A percentile compares a stretch with the other conserved stretches of the same genome.
phyloP scores from a whole-genome alignment of 208 protist genomes.

The Porcisia deanei region DNA sequence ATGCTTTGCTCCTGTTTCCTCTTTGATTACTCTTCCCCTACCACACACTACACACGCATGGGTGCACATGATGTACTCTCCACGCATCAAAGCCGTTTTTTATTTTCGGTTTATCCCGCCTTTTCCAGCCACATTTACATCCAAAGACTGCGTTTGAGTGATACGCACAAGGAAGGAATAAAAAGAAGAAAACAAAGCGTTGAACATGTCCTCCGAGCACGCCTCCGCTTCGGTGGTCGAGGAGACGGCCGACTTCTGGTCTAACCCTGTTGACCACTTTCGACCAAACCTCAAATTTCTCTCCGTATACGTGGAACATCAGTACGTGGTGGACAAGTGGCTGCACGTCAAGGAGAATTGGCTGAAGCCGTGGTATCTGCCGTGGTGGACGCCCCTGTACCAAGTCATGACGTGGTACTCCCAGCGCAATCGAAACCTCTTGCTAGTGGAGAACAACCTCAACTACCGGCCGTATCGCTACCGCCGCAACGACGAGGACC shows the following conservation, averaged over 20 bases:
- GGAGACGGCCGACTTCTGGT: conserved; percentile 75
- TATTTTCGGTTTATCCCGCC: background rate
- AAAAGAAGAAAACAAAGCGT: background rate
- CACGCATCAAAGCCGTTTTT: background rate
- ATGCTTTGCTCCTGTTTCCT: background rate
- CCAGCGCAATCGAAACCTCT: conserved; percentile 88
- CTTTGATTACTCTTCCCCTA: background rate
- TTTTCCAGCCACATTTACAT: no score
- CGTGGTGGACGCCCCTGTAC: conserved; percentile 89
- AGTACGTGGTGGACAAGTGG: conserved; percentile 81
- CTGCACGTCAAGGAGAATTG: conserved; percentile 80
- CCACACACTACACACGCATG: background rate
- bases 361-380: conserved; percentile 83
- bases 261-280: conserved; percentile 92
- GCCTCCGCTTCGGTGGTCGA: conserved; percentile 25
- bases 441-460: conserved; percentile 90
- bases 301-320: conserved; percentile 85
- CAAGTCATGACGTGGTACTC: conserved; percentile 81
- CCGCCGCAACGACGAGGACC: conserved; percentile 91
- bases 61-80: background rate
- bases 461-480: conserved; percentile 91
- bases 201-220: conserved; percentile 39
- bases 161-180: background rate
- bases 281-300: conserved; percentile 88
- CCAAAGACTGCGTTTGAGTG: background rate